Percentiles rank a stretch among this genome's conserved stretches.
Conservation (phyloP, 2,329 filamentous ascomycete genomes). For the Metarhizium brunneum region DNA sequence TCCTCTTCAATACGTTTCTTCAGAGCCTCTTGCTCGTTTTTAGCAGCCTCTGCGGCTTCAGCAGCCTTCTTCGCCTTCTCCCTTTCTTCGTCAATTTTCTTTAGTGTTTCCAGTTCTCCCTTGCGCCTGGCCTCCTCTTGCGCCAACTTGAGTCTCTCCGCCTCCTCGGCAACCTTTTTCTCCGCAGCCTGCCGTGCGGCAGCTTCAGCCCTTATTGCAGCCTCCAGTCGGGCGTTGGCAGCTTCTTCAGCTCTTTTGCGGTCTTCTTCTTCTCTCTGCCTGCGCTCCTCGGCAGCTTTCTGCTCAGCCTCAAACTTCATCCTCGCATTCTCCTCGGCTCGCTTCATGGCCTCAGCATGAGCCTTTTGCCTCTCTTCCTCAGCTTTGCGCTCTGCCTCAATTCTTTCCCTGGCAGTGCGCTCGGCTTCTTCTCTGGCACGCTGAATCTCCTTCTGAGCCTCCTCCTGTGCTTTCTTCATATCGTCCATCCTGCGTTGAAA, state of each 20-base stretch:
- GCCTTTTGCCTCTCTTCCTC: constrained; percentile 35
- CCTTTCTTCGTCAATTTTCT: constrained; percentile 30
- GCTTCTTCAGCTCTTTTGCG: constrained; percentile 37
- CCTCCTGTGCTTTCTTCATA: constrained; percentile 31
- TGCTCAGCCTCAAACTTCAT: constrained; percentile 30
- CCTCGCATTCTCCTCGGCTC: constrained; percentile 27
- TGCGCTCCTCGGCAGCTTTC: constrained; percentile 33
- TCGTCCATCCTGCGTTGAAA: constrained; percentile 33
- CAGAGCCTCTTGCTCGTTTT: constrained; percentile 49
- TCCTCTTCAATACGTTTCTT: constrained; percentile 49
- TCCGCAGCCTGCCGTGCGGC: constrained; percentile 34
- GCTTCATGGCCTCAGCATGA: constrained; percentile 24
- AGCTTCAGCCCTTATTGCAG: constrained; percentile 30
- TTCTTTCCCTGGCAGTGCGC: constrained; percentile 31
- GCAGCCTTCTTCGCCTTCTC: constrained; percentile 25
- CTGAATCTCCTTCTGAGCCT: constrained; percentile 37
- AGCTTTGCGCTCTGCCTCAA: constrained; percentile 33
- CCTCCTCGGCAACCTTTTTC: constrained; percentile 32
- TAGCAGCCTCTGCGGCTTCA: constrained; percentile 35
- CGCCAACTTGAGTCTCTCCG: constrained; percentile 27
- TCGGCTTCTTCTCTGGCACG: constrained; percentile 37
- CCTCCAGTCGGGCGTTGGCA: constrained; percentile 30
- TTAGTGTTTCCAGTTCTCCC: constrained; percentile 29
- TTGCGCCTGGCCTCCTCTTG: constrained; percentile 29
- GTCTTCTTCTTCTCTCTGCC: constrained; percentile 29